Percentiles rank a stretch among this genome's conserved stretches.
Conservation (phyloP, 2,329 filamentous ascomycete genomes). For the Aureobasidium leucospermi region DNA sequence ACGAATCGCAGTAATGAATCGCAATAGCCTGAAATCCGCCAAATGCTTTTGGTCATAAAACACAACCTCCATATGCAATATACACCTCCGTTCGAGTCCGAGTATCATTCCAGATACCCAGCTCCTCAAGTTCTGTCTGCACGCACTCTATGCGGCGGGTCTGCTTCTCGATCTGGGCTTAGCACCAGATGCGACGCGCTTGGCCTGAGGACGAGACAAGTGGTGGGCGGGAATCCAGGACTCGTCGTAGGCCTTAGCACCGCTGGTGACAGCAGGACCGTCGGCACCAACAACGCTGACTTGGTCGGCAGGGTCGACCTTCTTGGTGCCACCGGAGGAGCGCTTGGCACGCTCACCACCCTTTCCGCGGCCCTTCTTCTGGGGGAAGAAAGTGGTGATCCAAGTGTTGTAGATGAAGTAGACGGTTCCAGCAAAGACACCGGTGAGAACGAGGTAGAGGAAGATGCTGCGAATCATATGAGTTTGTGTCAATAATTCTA, state of each 20-base stretch:
- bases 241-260: constrained; percentile 74
- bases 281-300: constrained; percentile 61
- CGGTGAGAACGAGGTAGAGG: constrained; percentile 85
- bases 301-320: constrained; percentile 54
- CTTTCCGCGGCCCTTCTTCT: constrained; percentile 57
- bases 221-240: constrained; percentile 90
- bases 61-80: background rate
- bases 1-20: background rate
- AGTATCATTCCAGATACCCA: background rate
- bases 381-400: constrained; percentile 92
- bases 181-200: constrained; percentile 48
- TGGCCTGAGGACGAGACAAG: constrained; percentile 73
- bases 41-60: background rate
- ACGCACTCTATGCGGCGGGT: constrained; percentile 6
- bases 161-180: constrained; percentile 27
- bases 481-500: background rate
- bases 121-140: background rate
- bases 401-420: constrained; percentile 99
- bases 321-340: constrained; percentile 57
- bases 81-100: background rate
- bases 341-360: constrained; percentile 59
- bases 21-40: background rate
- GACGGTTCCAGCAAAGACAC: constrained; percentile 67
- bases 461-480: constrained; percentile 65
- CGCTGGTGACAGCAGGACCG: constrained; percentile 60